Base-by-base conservation (phyloP, 2,329 filamentous ascomycete species). In the Botryotinia calthae region DNA sequence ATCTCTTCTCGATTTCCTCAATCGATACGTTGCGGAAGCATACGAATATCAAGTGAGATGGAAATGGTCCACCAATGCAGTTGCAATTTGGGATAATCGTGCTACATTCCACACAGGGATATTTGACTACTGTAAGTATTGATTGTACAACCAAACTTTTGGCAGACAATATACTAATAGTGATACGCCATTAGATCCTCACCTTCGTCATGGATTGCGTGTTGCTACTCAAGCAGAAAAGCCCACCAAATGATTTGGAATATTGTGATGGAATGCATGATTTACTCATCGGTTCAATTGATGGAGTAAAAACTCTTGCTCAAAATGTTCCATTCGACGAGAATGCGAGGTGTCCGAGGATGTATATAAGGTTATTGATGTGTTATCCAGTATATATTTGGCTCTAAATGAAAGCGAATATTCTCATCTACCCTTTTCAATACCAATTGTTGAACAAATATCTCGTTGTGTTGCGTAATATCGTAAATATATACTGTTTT, bases 161-260 rank as follows among this genome's bases (percentile, higher is more conserved):
- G 64, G 64, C 25, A 42, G 64, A 22, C 25, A 40, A 54, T 28
- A 54, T 54, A 67, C 64, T 67, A 14, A 67, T 54, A 28, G 34
- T 28, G 46, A 67, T 40, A 10, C 16, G 34, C 10, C 1, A 67
- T 56, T 14, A 71, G 70, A 71, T 46, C 70, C 70, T 22, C 70
- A 71, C 44, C 48, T 71, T 54, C 84, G 91, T 54, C 91, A 94
- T 79, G 91, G 91, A 2, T 93, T 91, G 0, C 84, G 92, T 34
- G 91, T 94, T 5, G 93, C 91, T 0, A 84, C 89, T 9, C 81
- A 94, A 69, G 91, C 90, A 0, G 92, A 94, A 83, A 90, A 90
- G 83, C 91, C 91, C 0, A 67, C 46, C 16, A 67, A 28, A 54
- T 67, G 64, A 67, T n/a, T 40, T 20, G 16, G 25, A 14, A 16